These are phyloP conservation scores for Fraxinus greggii DNA, from an alignment of 305 asterid genomes.

Conservation along the genomic window DNA sequence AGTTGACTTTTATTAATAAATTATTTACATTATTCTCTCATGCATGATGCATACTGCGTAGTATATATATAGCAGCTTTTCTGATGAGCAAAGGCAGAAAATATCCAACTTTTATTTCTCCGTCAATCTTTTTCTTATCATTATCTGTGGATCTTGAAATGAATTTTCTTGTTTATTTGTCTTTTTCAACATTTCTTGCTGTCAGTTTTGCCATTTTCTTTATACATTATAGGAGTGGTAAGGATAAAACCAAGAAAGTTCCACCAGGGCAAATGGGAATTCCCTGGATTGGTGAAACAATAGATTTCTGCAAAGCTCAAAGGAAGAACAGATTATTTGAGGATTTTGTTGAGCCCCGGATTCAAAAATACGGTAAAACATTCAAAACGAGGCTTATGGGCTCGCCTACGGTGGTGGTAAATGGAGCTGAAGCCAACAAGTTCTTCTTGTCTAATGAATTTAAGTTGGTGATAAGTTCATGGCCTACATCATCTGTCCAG, in stretches of 20 bases:
- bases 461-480: conserved; percentile 80
- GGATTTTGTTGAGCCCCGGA: conserved; percentile 62
- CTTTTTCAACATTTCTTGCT: conserved; percentile 22
- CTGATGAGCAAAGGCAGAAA: background rate
- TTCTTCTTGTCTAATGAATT: conserved; percentile 77
- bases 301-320: conserved; percentile 68
- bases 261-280: conserved; percentile 81
- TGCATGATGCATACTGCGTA: conserved; percentile 22
- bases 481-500: conserved; percentile 85
- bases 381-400: conserved; percentile 84
- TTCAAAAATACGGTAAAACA: conserved; percentile 50
- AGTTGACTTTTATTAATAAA: conserved; percentile 31
- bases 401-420: conserved; percentile 66
- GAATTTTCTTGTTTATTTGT: conserved; percentile 23
- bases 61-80: background rate
- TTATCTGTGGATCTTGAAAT: conserved; percentile 37
- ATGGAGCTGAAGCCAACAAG: conserved; percentile 72
- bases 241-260: conserved; percentile 31
- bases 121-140: conserved; percentile 13
- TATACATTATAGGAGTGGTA: conserved; percentile 16
- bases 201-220: conserved; percentile 28
- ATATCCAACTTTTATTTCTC: background rate
- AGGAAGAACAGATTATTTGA: conserved; percentile 56
- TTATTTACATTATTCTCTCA: conserved; percentile 12
- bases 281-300: conserved; percentile 82